These are phyloP conservation scores for Lentinula lateritia DNA, from an alignment of 768 basidiomycete species.

Conservation along the genomic window DNA sequence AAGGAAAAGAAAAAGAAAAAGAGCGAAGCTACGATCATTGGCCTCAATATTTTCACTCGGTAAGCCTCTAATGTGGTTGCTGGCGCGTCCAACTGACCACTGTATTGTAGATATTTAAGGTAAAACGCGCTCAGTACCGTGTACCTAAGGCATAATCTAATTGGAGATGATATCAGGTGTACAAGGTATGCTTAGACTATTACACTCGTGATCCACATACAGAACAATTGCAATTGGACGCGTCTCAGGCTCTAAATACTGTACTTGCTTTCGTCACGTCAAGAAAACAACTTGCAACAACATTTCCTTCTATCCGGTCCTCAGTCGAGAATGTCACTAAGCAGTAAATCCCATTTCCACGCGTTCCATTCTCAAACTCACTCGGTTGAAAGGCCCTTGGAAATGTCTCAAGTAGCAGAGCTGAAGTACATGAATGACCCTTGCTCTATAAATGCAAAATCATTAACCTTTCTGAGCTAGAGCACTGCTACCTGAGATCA, in stretches of 20 bases:
- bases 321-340: conserved; percentile 82
- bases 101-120: not conserved
- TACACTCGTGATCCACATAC: not conserved
- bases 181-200: not conserved
- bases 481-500: conserved; percentile 73
- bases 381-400: conserved; percentile 54
- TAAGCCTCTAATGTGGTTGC: not conserved
- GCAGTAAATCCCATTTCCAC: conserved; percentile 37
- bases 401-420: conserved; percentile 74
- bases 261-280: conserved; percentile 85
- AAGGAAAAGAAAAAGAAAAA: not conserved
- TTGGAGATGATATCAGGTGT: not conserved
- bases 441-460: not conserved
- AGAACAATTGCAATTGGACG: not conserved
- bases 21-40: not conserved
- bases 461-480: conserved; percentile 27
- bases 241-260: conserved; percentile 72
- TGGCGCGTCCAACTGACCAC: not conserved
- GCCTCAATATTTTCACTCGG: conserved; percentile 5
- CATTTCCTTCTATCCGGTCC: conserved; percentile 66
- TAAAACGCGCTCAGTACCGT: not conserved
- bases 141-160: not conserved
- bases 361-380: not conserved
- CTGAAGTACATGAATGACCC: conserved; percentile 51
- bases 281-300: conserved; percentile 73